Percentiles rank a stretch among this genome's conserved stretches.
phyloP scores from a whole-genome alignment of 345 rosid species.

The Rubroshorea leprosula region DNA sequence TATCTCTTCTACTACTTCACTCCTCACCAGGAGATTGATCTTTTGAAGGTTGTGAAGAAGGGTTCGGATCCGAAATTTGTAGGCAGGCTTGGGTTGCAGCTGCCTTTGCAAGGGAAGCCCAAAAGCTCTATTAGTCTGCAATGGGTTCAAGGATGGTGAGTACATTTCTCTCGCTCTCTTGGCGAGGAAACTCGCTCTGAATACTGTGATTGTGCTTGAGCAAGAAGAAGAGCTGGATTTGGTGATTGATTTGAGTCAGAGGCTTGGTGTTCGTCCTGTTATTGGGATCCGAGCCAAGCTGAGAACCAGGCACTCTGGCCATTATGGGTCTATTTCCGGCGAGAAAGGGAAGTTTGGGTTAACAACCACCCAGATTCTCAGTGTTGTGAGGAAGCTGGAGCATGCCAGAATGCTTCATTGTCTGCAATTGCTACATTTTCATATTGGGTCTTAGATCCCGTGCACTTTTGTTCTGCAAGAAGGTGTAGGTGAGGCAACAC shows the following conservation, averaged over 20 bases:
- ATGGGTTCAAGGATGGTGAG: too few species aligned
- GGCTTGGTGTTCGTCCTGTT: too few species aligned
- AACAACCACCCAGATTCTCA: too few species aligned
- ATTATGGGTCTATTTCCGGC: conserved; percentile 92
- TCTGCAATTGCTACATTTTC: conserved; percentile 79
- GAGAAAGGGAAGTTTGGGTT: conserved; percentile 93
- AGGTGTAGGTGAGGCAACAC: conserved; percentile 80
- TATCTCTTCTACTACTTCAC: too few species aligned
- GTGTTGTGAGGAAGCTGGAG: too few species aligned
- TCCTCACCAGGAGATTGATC: conserved; percentile 79
- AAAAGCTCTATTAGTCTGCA: too few species aligned
- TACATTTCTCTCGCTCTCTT: too few species aligned
- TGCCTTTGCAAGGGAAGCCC: conserved; percentile 69
- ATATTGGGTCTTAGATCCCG: conserved; percentile 90
- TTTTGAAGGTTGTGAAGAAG: conserved; percentile 68
- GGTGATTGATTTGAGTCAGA: conserved; percentile 56
- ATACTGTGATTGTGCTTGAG: conserved; percentile 89
- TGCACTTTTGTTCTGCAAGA: conserved; percentile 58
- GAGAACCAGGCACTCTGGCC: conserved; percentile 85
- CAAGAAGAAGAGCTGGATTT: conserved; percentile 87
- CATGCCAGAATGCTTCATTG: conserved; percentile 70
- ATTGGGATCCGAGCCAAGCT: conserved; percentile 83
- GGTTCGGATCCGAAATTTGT: conserved; percentile 65
- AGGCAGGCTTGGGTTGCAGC: conserved; percentile 79
- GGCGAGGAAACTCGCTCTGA: too few species aligned